phyloP scores from a whole-genome alignment of 2,329 filamentous ascomycete species.

The Xylariaceae sp. region DNA sequence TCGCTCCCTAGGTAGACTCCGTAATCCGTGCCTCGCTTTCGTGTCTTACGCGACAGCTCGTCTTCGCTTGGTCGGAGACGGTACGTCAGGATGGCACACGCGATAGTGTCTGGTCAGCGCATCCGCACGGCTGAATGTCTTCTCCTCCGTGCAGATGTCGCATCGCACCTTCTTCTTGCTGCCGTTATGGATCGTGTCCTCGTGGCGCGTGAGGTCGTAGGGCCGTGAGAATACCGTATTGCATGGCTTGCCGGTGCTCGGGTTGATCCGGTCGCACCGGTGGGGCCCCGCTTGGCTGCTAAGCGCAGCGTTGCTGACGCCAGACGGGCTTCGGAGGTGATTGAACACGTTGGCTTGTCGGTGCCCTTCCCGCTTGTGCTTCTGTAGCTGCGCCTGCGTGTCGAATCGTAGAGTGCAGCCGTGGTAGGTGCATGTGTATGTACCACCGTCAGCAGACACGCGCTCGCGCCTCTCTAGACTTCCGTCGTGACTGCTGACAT shows the following conservation, averaged over 20 bases:
- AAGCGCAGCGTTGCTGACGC: conserved; percentile 48
- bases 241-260: conserved; percentile 90
- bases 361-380: conserved; percentile 93
- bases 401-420: conserved; percentile 86
- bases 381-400: conserved; percentile 78
- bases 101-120: conserved; percentile 91
- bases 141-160: conserved; percentile 88
- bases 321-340: conserved; percentile 31
- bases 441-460: conserved; percentile 71
- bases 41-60: conserved; percentile 25
- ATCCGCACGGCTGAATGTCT: conserved; percentile 94
- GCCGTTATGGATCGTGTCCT: conserved; percentile 95
- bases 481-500: conserved; percentile 33
- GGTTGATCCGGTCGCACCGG: conserved; percentile 87
- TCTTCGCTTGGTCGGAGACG: conserved; percentile 63
- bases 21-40: not conserved
- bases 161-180: conserved; percentile 93
- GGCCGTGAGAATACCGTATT: conserved; percentile 90
- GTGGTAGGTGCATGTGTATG: conserved; percentile 94
- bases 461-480: conserved; percentile 50
- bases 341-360: conserved; percentile 60
- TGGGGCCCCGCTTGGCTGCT: conserved; percentile 92
- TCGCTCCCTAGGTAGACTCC: no score
- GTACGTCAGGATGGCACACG: conserved; percentile 85
- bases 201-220: conserved; percentile 93